Percentiles rank a stretch among this genome's conserved stretches.
phyloP scores from a whole-genome alignment of 2,329 filamentous ascomycete species.

The Penicillium expansum region DNA sequence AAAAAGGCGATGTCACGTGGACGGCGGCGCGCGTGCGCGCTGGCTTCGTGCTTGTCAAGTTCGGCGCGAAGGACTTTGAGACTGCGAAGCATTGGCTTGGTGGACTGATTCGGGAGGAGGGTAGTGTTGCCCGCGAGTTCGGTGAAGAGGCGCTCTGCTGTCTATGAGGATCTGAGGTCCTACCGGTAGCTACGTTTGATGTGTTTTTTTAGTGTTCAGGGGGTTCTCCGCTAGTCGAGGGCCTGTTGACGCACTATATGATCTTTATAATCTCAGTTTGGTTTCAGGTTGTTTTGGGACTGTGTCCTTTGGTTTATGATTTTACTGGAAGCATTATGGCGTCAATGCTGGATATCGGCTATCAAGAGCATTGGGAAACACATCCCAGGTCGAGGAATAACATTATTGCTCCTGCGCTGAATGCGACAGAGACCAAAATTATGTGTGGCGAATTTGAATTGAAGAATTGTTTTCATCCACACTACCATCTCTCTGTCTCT shows the following conservation, averaged over 20 bases:
- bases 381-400: background rate
- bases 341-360: background rate
- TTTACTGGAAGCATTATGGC: background rate
- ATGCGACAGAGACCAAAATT: background rate
- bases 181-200: background rate
- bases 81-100: constrained; percentile 77
- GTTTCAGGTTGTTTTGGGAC: background rate
- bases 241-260: background rate
- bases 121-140: constrained; percentile 67
- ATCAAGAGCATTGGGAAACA: background rate
- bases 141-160: constrained; percentile 80
- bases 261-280: background rate
- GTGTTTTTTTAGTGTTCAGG: background rate
- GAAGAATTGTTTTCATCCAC: background rate
- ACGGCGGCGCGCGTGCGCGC: constrained; percentile 71
- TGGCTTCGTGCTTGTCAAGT: constrained; percentile 86
- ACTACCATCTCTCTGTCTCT: background rate
- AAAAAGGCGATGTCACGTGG: constrained; percentile 63
- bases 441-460: background rate
- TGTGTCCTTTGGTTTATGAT: background rate
- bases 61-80: constrained; percentile 78
- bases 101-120: constrained; percentile 70
- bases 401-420: background rate
- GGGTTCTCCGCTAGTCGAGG: constrained; percentile 3
- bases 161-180: constrained; percentile 40